Evolutionary conservation across 176 grass and related monocot species (phyloP), one percentile per base, ranked within the genome.

Genomic region (Ananas comosus): DNA sequence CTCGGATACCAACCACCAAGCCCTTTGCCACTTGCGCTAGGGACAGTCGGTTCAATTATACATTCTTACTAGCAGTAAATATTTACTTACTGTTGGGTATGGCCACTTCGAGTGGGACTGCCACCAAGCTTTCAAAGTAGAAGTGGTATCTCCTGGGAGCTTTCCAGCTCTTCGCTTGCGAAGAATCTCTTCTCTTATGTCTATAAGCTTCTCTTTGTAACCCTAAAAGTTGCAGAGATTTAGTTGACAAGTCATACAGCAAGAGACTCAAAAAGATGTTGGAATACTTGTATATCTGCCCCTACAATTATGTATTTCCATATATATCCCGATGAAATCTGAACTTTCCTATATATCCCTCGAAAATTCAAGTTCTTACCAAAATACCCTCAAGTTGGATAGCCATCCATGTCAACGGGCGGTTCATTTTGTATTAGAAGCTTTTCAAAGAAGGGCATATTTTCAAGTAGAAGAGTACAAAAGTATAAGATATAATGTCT

Each of bases 171-270:
- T 85, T 67, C 82, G 64, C 54, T 89, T 89, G 58, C 87, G 74
- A 64, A 89, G 79, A 82, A 89, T 89, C 70, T 89, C 82, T 82
- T 89, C 87, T 71, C 87, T 81, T 3, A 89, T 89, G 66, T 89
- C 87, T 24, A 82, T 17, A 64, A 89, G 70, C 53, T 89, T 89
- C 82, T 89, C 87, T 59, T 89, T 89, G 68, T 85, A 89, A 58
- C 87, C 87, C 87, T 89, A 48, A 48, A 64, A 73, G 71, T 76
- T 56, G 52, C 21, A 29, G 56, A 16, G 21, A 22, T 14, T 10
- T 19, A 61, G 56, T 61, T 59, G 19, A 59, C n/a, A 2, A 2
- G 19, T 19, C 10, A 61, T 61, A 61, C 56, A 11, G 17, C 2
- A 18, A 61, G 22, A 47, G 13, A 25, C 51, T 33, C n/a, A 70